Base-by-base conservation (phyloP, 2,329 filamentous ascomycete species). In the Lithohypha guttulata region DNA sequence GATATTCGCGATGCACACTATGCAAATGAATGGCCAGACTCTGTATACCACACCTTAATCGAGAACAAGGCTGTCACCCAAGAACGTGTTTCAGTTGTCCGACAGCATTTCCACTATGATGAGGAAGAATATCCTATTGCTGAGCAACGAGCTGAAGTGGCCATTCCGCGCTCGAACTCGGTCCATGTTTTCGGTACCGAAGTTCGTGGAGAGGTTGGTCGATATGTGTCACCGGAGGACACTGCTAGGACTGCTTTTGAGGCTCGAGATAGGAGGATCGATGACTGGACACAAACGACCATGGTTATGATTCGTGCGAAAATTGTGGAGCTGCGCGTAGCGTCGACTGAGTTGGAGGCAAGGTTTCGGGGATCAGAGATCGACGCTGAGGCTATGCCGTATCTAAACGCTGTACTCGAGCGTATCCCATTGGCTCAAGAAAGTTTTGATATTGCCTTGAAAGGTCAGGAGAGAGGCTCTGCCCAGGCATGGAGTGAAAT, bases 1-100 rank as follows among this genome's bases (percentile, higher is more conserved):
- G 62, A 69, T 50, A 29, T 65, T 21, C 56, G 64, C 34, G 61
- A 67, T 51, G 62, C 63, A 19, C 55, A 52, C 43, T 77, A 81
- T 57, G 65, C 65, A 6, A 49, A 57, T 41, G 40, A 50, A 4
- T 69, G 65, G 65, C 62, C 64, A 8, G 50, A 53, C n/a, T 55
- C 48, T 19, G 63, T 68, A 31, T 48, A 55, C 5, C 65, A 69
- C 43, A 63, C 59, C 39, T 55, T 59, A 39, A 46, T 69, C 45
- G 55, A 60, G 25, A 53, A 53, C 19, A 56, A 44, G 23, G 42
- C 42, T 10, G 37, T 50, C 1, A 36, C 36, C 4, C 48, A 43
- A 38, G 46, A 29, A 29, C 17, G 30, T 23, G 13, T 21, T 31
- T 18, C 23, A 34, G n/a, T 19, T 27, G 21, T 41, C 30, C 13